A percentile compares a stretch with the other conserved stretches of the same genome.
Conservation (phyloP, 176 grass and related monocot species). For the Phragmites australis region DNA sequence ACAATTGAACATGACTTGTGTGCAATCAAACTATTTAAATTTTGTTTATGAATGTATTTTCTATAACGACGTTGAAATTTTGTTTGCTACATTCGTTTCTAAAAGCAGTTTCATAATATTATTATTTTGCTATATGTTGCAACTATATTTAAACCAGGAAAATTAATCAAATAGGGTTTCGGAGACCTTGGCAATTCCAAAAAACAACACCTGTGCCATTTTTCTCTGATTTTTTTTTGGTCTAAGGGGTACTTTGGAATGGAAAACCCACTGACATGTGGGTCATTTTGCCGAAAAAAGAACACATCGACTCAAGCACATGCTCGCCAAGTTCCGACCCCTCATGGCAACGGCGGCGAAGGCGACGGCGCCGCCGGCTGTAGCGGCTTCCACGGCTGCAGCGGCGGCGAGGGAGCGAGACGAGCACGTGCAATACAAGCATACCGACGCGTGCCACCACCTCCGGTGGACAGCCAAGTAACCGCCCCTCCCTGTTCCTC, state of each 20-base stretch:
- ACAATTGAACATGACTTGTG: too few species aligned
- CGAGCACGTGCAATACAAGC: constrained; percentile 67
- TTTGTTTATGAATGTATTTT: too few species aligned
- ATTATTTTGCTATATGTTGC: neutral
- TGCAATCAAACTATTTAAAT: neutral
- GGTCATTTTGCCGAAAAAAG: neutral
- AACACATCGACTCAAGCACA: constrained; percentile 6
- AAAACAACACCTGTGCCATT: too few species aligned
- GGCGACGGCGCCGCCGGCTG: constrained; percentile 29
- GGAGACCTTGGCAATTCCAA: too few species aligned
- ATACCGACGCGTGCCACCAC: constrained; percentile 63
- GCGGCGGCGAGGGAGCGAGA: constrained; percentile 49
- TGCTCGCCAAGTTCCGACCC: constrained; percentile 48
- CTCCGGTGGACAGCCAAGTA: constrained; percentile 80
- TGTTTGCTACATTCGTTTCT: neutral
- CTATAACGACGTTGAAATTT: neutral
- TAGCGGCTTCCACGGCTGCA: constrained; percentile 33
- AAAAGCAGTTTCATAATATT: neutral
- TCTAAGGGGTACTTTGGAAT: neutral
- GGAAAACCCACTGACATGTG: neutral
- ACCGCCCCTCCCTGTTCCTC: neutral
- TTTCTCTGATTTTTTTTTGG: neutral
- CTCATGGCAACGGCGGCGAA: constrained; percentile 51
- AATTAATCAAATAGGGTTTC: too few species aligned
- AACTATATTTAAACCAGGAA: neutral